phyloP scores from a whole-genome alignment of 495 filamentous ascomycete species.

The Hypomontagnella submonticulosa region DNA sequence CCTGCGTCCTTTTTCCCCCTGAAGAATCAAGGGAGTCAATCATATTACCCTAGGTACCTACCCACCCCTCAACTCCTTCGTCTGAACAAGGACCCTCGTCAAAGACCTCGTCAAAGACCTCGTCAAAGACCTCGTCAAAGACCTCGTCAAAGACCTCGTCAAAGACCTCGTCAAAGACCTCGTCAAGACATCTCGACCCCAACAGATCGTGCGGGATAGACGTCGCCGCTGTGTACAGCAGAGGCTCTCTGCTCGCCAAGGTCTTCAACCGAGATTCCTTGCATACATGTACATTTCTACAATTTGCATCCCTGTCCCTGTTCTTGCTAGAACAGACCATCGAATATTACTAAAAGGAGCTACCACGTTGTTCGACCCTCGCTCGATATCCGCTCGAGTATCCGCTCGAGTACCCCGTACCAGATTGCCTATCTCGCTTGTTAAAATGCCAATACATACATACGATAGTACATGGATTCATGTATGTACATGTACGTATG shows the following conservation, averaged over 20 bases:
- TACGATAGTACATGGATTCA: slow-evolving; percentile 10
- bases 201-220: slow-evolving; percentile 35
- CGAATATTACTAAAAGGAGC: slow-evolving; percentile 22
- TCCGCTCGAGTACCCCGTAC: slow-evolving; percentile 16
- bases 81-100: not conserved
- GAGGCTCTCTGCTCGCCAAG: slow-evolving; percentile 45
- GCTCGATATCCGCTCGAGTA: slow-evolving; percentile 7
- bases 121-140: no score
- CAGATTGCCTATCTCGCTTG: slow-evolving; percentile 14
- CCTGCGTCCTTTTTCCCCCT: slow-evolving; percentile 1
- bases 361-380: slow-evolving; percentile 7
- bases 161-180: not conserved
- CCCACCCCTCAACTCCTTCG: not conserved
- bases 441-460: slow-evolving; percentile 1
- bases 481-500: no score
- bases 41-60: not conserved
- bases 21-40: not conserved
- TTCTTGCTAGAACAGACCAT: slow-evolving; percentile 26
- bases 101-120: slow-evolving; percentile 6
- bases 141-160: no score
- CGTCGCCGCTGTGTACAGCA: slow-evolving; percentile 23
- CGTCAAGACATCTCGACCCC: slow-evolving; percentile 27
- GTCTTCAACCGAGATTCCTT: slow-evolving; percentile 45
- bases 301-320: slow-evolving; percentile 37
- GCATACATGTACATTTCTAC: slow-evolving; percentile 25